Evolutionary conservation across 140 eudicot genomes (phyloP), one percentile per base, ranked within the genome.

Genomic region (Erigeron philadelphicus): DNA sequence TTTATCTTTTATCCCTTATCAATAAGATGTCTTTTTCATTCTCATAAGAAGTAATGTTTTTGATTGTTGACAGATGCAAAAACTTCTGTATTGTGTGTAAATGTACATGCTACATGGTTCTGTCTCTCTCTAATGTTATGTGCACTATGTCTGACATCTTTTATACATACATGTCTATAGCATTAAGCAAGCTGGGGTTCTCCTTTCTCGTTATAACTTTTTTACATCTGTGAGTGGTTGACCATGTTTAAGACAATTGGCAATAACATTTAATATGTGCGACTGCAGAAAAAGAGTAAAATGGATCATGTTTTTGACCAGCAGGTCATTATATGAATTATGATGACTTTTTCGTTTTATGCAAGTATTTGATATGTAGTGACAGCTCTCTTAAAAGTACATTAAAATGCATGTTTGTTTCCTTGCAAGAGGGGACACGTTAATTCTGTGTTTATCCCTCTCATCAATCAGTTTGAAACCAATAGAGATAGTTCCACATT

Each of bases 1-100:
- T 15, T 64, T 64, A n/a, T 74, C 16, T 45, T 38, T 21, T 72
- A 16, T 72, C 21, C 42, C 16, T 31, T 72, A 35, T 47, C 38
- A 31, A 31, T 31, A 31, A 31, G 38, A 31, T 58, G 35, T n/a
- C 58, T 57, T 44, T 70, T 21, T 72, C 38, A 49, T 72, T 61
- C 35, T 63, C 54, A 5, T 11, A 60, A 8, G n/a, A 50, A 5
- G 46, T 58, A 46, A 60, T 16, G 46, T 71, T 60, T 43, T 57
- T 11, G 58, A 13, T 45, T 45, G 67, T 48, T 25, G 38, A 71
- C 23, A 18, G 62, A 67, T 50, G 12, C 44, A 50, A 55, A 10
- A 7, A 0, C 19, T 13, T 48, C 4, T 72, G 64, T 72, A 64
- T 72, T 62, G 56, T 44, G 67, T 17, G 45, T 40, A 72, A 49